Evolutionary conservation across 73 alveolate genomes (phyloP).

Genomic region (Tetrahymena malaccensis): DNA sequence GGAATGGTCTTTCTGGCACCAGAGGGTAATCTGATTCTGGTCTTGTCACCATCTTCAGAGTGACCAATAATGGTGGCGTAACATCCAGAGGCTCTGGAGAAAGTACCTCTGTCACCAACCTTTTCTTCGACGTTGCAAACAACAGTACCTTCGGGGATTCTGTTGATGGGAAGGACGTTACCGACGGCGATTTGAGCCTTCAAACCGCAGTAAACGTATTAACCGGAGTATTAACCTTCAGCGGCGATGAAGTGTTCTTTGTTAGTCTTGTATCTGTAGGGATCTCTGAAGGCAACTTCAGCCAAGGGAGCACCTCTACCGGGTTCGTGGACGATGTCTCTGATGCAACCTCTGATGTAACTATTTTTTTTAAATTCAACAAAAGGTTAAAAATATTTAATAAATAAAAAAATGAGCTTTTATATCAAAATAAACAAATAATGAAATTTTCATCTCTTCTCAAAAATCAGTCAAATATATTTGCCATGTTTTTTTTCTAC

Average conservation of each 20-base stretch:
- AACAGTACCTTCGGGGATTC: slow-evolving; percentile 92
- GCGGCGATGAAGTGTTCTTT: slow-evolving; percentile 89
- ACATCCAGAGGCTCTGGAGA: slow-evolving; percentile 89
- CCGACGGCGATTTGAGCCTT: slow-evolving; percentile 90
- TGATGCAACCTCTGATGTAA: slow-evolving; percentile 51
- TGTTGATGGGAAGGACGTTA: slow-evolving; percentile 86
- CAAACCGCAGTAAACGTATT: slow-evolving; percentile 85
- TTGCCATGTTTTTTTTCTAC: no score
- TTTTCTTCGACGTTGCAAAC: slow-evolving; percentile 83
- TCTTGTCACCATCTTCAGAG: slow-evolving; percentile 75
- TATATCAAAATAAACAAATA: background rate
- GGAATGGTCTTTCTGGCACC: slow-evolving; percentile 82
- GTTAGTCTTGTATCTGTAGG: slow-evolving; percentile 80
- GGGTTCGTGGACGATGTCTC: slow-evolving; percentile 88
- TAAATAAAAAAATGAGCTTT: no score
- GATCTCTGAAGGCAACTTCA: slow-evolving; percentile 91
- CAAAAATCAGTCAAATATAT: background rate
- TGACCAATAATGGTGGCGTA: slow-evolving; percentile 87
- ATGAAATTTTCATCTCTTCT: background rate
- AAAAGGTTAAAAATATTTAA: background rate
- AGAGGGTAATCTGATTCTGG: slow-evolving; percentile 73
- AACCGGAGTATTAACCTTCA: slow-evolving; percentile 92
- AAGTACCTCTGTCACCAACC: slow-evolving; percentile 88
- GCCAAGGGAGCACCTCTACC: slow-evolving; percentile 97
- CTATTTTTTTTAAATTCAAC: background rate